Conservation (phyloP, 805 yeast species). For the Ogataea dorogensis region DNA sequence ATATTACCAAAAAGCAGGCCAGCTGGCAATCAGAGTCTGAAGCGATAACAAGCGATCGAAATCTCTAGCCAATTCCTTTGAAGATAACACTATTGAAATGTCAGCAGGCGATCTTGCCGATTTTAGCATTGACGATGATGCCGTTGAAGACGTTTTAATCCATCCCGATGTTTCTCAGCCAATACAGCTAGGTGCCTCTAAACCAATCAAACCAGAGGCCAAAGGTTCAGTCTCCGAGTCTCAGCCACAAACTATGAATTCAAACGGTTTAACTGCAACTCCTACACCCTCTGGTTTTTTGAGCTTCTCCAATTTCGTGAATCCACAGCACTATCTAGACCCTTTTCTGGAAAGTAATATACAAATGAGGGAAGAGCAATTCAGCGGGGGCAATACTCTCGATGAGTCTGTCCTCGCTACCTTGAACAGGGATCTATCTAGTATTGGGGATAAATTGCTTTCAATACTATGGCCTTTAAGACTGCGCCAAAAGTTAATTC, state of each 20-base stretch:
- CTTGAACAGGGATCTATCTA: slow-evolving; percentile 36
- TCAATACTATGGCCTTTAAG: slow-evolving; percentile 39
- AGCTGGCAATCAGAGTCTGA: no score
- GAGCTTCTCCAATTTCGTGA: slow-evolving; percentile 34
- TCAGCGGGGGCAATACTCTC: slow-evolving; percentile 55
- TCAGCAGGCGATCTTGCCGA: slow-evolving; percentile 13
- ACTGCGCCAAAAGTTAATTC: slow-evolving; percentile 29
- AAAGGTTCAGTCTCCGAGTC: no score
- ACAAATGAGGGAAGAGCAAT: slow-evolving; percentile 46
- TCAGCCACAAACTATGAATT: no score
- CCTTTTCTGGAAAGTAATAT: slow-evolving; percentile 29
- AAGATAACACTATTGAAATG: no score
- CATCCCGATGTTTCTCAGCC: slow-evolving; percentile 33
- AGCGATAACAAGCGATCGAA: no score
- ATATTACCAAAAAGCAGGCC: no score
- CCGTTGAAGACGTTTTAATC: slow-evolving; percentile 29
- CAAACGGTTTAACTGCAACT: no score
- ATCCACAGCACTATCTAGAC: slow-evolving; percentile 32
- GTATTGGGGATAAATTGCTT: slow-evolving; percentile 34
- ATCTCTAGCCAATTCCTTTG: no score
- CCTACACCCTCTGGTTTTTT: slow-evolving; percentile 11
- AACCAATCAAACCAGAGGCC: no score
- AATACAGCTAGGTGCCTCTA: no score
- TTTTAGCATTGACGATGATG: slow-evolving; percentile 32
- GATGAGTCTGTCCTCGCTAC: slow-evolving; percentile 56